Conservation (phyloP, 2,329 filamentous ascomycete genomes). For the Sarocladium brachiariae region DNA sequence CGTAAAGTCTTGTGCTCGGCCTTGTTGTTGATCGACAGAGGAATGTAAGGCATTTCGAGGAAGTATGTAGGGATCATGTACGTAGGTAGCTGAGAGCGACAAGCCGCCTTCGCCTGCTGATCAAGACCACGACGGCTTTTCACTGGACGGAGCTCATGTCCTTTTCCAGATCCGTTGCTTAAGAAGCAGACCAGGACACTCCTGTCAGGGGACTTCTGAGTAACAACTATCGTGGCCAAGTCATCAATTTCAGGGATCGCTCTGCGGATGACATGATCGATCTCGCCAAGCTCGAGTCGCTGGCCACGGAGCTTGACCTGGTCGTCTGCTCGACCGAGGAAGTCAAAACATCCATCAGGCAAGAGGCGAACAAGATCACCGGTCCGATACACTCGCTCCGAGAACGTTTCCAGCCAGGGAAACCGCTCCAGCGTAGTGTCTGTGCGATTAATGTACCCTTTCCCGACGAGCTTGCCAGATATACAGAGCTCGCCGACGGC, state of each 20-base stretch:
- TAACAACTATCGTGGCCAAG: constrained; percentile 67
- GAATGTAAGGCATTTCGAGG: constrained; percentile 62
- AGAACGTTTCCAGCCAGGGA: constrained; percentile 50
- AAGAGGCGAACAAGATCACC: constrained; percentile 81
- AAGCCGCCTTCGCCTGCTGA: constrained; percentile 50
- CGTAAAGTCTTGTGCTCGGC: constrained; percentile 67
- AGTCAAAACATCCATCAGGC: constrained; percentile 76
- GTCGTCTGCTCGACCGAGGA: constrained; percentile 80
- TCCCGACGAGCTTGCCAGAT: constrained; percentile 78
- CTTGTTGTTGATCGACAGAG: constrained; percentile 85
- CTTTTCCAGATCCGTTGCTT: constrained; percentile 13
- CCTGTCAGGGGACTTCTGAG: constrained; percentile 64
- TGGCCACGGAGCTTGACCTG: constrained; percentile 90
- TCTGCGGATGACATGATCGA: constrained; percentile 72
- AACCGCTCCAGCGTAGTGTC: constrained; percentile 76
- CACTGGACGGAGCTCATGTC: constrained; percentile 17
- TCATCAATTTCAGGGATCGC: constrained; percentile 54
- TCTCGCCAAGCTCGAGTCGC: constrained; percentile 82
- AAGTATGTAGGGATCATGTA: constrained; percentile 94
- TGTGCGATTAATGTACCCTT: constrained; percentile 75
- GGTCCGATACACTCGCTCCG: constrained; percentile 71
- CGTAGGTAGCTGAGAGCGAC: constrained; percentile 60
- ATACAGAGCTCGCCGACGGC: constrained; percentile 84
- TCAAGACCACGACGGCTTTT: constrained; percentile 32
- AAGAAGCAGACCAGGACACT: constrained; percentile 80